Conservation (phyloP, 164 flowering plant genomes). For the Vitis vinifera region ASM3070453v1 NC_081822.1:11556501-11557000, state of each 20-base stretch:
- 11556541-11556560: not conserved
- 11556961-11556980: constrained; percentile 37
- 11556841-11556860: constrained; percentile 81
- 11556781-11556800: no score
- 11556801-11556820: constrained; percentile 6
- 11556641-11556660: no score
- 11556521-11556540: not conserved
- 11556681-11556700: no score
- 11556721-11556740: no score
- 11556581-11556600: not conserved
- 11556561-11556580: not conserved
- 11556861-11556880: constrained; percentile 56
- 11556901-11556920: constrained; percentile 60
- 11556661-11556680: no score
- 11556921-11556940: constrained; percentile 56
- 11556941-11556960: constrained; percentile 36
- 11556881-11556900: constrained; percentile 36
- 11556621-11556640: no score
- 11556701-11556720: no score
- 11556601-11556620: not conserved
- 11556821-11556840: constrained; percentile 50
- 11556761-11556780: no score
- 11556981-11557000: constrained; percentile 35
- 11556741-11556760: no score
- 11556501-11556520: constrained; percentile 20